Conservation (phyloP, 2,329 filamentous ascomycete genomes). For the Arthrobotrys megalospora region DNA sequence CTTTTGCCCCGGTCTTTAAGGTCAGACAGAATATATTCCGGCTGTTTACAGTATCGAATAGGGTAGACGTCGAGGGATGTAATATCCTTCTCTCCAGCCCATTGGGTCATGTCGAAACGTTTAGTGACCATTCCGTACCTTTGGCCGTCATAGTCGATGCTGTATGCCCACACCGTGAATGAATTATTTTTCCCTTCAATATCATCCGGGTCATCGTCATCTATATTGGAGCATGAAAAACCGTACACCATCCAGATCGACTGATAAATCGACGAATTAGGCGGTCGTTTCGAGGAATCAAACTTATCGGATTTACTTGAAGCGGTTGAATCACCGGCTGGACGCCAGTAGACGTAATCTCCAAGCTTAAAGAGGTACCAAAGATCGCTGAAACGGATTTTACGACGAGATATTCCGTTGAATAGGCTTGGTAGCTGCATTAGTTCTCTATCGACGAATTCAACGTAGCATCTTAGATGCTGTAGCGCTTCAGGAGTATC, state of each 20-base stretch:
- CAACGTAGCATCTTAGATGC: slow-evolving; percentile 69
- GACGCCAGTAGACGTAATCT: slow-evolving; percentile 63
- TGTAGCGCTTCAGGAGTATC: slow-evolving; percentile 68
- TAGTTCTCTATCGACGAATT: slow-evolving; percentile 69
- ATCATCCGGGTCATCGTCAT: slow-evolving; percentile 21
- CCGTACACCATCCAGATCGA: slow-evolving; percentile 12
- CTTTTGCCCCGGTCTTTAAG: slow-evolving; percentile 66
- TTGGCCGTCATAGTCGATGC: slow-evolving; percentile 69
- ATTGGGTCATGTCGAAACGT: slow-evolving; percentile 67
- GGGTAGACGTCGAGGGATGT: slow-evolving; percentile 68
- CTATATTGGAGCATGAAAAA: slow-evolving; percentile 2
- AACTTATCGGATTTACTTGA: neutral
- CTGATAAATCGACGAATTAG: neutral
- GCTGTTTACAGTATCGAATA: slow-evolving; percentile 67
- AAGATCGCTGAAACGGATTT: slow-evolving; percentile 68
- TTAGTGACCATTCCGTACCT: slow-evolving; percentile 67
- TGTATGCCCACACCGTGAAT: slow-evolving; percentile 68
- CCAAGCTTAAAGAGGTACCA: slow-evolving; percentile 69
- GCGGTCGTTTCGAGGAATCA: neutral
- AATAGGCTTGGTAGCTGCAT: slow-evolving; percentile 67
- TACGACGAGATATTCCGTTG: slow-evolving; percentile 36
- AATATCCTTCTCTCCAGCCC: slow-evolving; percentile 68
- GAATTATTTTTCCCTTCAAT: slow-evolving; percentile 64
- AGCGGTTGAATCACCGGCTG: neutral
- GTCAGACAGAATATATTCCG: slow-evolving; percentile 66